Evolutionary conservation across 306 rosid species (phyloP).

Genomic region (Quercus suber): DNA sequence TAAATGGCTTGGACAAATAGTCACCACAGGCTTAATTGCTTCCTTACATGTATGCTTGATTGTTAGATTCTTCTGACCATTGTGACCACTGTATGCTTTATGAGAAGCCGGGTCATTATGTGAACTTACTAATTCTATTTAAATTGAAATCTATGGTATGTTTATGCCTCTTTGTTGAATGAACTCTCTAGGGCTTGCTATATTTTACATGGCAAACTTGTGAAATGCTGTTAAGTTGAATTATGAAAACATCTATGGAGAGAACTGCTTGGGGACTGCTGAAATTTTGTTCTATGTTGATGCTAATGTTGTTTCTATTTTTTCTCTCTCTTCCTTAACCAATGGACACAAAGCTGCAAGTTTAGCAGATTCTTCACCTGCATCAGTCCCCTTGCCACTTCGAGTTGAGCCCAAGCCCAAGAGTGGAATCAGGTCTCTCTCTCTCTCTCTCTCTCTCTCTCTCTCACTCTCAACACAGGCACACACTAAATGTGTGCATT

Average conservation of each 20-base stretch:
- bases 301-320: not conserved
- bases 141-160: not conserved
- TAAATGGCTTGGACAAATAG: not conserved
- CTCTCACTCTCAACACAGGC: not conserved
- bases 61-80: not conserved
- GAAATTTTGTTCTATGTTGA: not conserved
- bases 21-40: not conserved
- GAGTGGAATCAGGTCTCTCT: conserved; percentile 83
- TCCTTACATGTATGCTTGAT: not conserved
- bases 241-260: not conserved
- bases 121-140: not conserved
- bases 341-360: conserved; percentile 77
- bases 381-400: conserved; percentile 68
- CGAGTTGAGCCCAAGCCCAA: conserved; percentile 95
- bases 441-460: conserved; percentile 20
- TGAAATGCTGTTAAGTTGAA: not conserved
- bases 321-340: conserved; percentile 50
- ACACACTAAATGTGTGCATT: not conserved
- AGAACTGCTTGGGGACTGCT: not conserved
- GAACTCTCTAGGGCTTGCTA: not conserved
- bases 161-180: not conserved
- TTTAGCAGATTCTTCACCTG: conserved; percentile 89
- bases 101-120: too few relatives aligned
- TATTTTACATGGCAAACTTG: not conserved
- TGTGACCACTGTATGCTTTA: not conserved